Percentiles rank a stretch among this genome's conserved stretches.
Evolutionary conservation across 2,329 filamentous ascomycete species (phyloP).

Genomic region (Lizonia empirigonia): DNA sequence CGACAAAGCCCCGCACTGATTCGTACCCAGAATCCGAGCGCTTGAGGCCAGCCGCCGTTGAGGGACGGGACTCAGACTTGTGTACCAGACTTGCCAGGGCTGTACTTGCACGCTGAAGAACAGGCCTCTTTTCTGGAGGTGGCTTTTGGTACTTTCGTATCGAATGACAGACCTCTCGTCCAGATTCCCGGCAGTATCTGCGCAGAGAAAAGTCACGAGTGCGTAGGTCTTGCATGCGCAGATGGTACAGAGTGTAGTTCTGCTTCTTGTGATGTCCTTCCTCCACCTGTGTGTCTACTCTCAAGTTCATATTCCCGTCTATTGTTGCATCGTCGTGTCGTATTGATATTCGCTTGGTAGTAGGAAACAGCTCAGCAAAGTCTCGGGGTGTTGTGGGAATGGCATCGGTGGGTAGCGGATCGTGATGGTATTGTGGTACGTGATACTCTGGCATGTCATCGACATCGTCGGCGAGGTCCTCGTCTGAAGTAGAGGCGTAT

Average conservation of each 20-base stretch:
- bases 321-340: constrained; percentile 87
- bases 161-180: constrained; percentile 88
- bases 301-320: constrained; percentile 96
- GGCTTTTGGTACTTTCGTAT: constrained; percentile 71
- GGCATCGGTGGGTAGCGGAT: constrained; percentile 68
- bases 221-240: constrained; percentile 90
- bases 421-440: constrained; percentile 65
- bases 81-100: constrained; percentile 62
- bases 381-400: constrained; percentile 79
- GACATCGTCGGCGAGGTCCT: constrained; percentile 57
- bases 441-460: constrained; percentile 58
- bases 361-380: constrained; percentile 86
- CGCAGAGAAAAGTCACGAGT: constrained; percentile 87
- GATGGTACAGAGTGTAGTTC: constrained; percentile 82
- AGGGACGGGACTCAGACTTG: constrained; percentile 59
- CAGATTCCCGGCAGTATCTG: constrained; percentile 89
- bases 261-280: constrained; percentile 63
- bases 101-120: constrained; percentile 64
- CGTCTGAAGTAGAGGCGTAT: constrained; percentile 75
- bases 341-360: constrained; percentile 77
- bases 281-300: constrained; percentile 77
- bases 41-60: constrained; percentile 53
- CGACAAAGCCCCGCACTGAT: constrained; percentile 46
- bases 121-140: constrained; percentile 55
- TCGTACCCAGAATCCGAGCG: constrained; percentile 66